Evolutionary conservation across 352 stramenopile genomes (phyloP).

Genomic region (Phytophthora citrophthora): DNA sequence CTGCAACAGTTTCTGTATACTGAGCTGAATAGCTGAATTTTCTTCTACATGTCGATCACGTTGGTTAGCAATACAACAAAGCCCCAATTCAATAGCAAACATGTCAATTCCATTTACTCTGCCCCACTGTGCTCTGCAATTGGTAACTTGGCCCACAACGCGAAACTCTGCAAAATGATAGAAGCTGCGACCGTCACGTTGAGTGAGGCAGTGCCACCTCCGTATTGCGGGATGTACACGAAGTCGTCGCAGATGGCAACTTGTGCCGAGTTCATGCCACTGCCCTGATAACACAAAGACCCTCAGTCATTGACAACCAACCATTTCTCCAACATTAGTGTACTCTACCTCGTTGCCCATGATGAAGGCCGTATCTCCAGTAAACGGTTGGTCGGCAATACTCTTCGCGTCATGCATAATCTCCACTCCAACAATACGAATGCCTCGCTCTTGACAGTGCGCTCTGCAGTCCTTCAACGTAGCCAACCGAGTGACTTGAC

Average conservation of each 20-base stretch:
- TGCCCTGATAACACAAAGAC: slow-evolving; percentile 52
- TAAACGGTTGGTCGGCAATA: slow-evolving; percentile 75
- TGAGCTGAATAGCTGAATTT: too few species aligned
- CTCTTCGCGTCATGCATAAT: slow-evolving; percentile 89
- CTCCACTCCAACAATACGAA: slow-evolving; percentile 94
- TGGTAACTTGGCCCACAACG: slow-evolving; percentile 64
- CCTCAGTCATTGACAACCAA: slow-evolving; percentile 11
- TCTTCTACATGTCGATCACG: too few species aligned
- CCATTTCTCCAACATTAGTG: not conserved
- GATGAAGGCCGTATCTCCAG: slow-evolving; percentile 92
- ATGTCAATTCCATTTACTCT: slow-evolving; percentile 1
- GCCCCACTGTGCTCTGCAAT: slow-evolving; percentile 7
- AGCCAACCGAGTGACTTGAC: slow-evolving; percentile 69
- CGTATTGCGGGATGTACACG: slow-evolving; percentile 96
- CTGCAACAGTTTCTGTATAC: too few species aligned
- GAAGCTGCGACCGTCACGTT: slow-evolving; percentile 96
- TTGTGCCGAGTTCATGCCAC: slow-evolving; percentile 93
- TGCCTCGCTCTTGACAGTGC: slow-evolving; percentile 63
- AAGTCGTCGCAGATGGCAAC: slow-evolving; percentile 93
- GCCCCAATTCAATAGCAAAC: too few species aligned
- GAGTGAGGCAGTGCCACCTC: slow-evolving; percentile 93
- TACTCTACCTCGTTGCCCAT: slow-evolving; percentile 93
- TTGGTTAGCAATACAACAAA: too few species aligned
- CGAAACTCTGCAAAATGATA: slow-evolving; percentile 95
- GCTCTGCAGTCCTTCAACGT: slow-evolving; percentile 83